A percentile compares a stretch with the other conserved stretches of the same genome.
Evolutionary conservation across 2,329 filamentous ascomycete genomes (phyloP).

Genomic region (Aspergillus spinulosporus): DNA sequence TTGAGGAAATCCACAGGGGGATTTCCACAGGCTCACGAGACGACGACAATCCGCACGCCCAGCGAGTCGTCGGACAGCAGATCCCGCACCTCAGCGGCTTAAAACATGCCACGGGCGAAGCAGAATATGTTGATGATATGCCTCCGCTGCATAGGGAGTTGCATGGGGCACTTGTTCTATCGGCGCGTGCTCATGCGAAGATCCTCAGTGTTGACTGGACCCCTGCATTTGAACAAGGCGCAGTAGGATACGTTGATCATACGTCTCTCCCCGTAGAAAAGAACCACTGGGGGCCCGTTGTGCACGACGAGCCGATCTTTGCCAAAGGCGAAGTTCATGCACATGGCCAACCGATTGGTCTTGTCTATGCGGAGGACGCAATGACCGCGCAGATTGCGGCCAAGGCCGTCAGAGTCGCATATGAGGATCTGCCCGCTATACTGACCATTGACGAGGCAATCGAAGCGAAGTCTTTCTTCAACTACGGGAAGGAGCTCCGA

Average conservation of each 20-base stretch:
- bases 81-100: conserved; percentile 77
- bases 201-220: conserved; percentile 72
- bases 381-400: conserved; percentile 71
- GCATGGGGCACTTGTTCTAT: conserved; percentile 76
- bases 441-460: conserved; percentile 90
- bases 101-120: conserved; percentile 84
- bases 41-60: conserved; percentile 63
- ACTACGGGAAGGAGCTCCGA: conserved; percentile 73
- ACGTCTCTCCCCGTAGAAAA: conserved; percentile 70
- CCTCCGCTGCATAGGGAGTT: conserved; percentile 77
- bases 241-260: conserved; percentile 74
- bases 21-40: conserved; percentile 77
- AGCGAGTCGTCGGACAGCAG: conserved; percentile 76
- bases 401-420: conserved; percentile 74
- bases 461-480: conserved; percentile 74
- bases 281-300: conserved; percentile 73
- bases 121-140: conserved; percentile 87
- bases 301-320: conserved; percentile 73
- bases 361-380: conserved; percentile 74
- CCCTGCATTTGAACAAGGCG: conserved; percentile 70
- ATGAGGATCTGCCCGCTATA: conserved; percentile 78
- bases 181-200: conserved; percentile 77
- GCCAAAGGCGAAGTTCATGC: conserved; percentile 79
- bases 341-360: conserved; percentile 78
- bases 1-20: conserved; percentile 73